Percentiles rank a stretch among this genome's conserved stretches.
phyloP scores from a whole-genome alignment of 768 basidiomycete species.

The Cystobasidium onofrii region DNA sequence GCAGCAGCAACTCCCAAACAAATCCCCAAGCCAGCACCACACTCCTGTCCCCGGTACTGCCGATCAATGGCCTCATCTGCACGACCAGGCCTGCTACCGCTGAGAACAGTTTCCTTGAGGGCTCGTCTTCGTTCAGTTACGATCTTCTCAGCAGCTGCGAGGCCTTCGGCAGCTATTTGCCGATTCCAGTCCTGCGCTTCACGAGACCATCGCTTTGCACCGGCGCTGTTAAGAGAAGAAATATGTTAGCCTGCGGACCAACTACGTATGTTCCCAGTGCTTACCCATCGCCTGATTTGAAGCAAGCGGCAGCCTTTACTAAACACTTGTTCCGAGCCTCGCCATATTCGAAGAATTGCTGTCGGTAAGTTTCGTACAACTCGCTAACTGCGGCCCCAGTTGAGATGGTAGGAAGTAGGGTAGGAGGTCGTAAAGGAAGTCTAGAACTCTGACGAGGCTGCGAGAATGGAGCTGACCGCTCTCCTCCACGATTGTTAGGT shows the following conservation, averaged over 20 bases:
- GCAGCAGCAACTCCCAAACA: constrained; percentile 60
- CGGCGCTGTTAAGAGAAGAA: constrained; percentile 49
- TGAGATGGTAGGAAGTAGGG: constrained; percentile 74
- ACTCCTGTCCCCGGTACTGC: constrained; percentile 60
- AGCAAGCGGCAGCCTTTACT: constrained; percentile 89
- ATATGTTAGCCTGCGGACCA: not conserved
- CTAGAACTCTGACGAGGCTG: constrained; percentile 56
- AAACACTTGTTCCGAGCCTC: constrained; percentile 89
- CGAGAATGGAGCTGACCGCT: constrained; percentile 16
- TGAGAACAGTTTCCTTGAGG: constrained; percentile 66
- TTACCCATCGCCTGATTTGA: constrained; percentile 82
- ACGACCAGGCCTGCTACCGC: constrained; percentile 57
- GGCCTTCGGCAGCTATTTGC: constrained; percentile 80
- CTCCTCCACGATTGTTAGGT: constrained; percentile 44
- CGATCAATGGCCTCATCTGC: constrained; percentile 73
- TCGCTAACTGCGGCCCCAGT: constrained; percentile 72
- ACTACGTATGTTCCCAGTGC: not conserved
- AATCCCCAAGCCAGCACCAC: constrained; percentile 77
- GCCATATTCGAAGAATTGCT: constrained; percentile 80
- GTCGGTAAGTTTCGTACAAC: constrained; percentile 81
- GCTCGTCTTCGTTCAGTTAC: constrained; percentile 71
- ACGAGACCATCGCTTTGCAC: constrained; percentile 84
- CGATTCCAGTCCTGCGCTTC: constrained; percentile 90
- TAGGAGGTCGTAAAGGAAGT: constrained; percentile 70
- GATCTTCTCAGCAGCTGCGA: constrained; percentile 70